Evolutionary conservation across 345 rosid species (phyloP), one percentile per base, ranked within the genome.

Genomic region (Eucalyptus polyanthemos): DNA sequence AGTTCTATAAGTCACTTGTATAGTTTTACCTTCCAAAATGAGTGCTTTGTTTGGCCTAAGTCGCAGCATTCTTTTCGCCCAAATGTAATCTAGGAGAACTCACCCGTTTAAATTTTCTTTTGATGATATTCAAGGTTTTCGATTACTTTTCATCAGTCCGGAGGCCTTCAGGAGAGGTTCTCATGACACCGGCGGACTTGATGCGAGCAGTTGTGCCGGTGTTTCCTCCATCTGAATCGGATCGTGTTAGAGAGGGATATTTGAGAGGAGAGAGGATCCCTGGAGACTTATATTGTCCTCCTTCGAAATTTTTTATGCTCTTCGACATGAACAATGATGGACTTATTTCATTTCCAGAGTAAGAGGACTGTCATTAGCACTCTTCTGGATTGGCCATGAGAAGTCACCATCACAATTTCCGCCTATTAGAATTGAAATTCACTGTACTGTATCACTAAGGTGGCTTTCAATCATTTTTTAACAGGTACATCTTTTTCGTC

Each of bases 161-260:
- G 89, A 88, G 91, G 8, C 91, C 92, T 4, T 90, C 91, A 47
- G 97, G 96, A 65, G 98, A 95, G 60, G 88, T 92, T 40, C 93
- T 94, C 49, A 95, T 96, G 98, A 94, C 88, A 22, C 94, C 98
- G 0, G 94, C 90, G 6, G 98, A 96, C 91, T 89, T 96, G 91
- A 96, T 95, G 97, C 90, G 97, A 44, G 98, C 98, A 47, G 88
- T 94, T n/a, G 95, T 96, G 40, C 98, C 95, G 14, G 98, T 96
- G 12, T 96, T 96, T 92, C 95, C 97, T 90, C 97, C 98, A 2
- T 92, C 96, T 1, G 95, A 94, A 89, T 96, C 97, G 6, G 86
- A 90, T 87, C 89, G 92, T 24, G 92, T 95, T 45, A 91, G 98
- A 62, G 96, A 93, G 69, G 97, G 96, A 50, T 93, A 87, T 85